phyloP scores from a whole-genome alignment of 495 filamentous ascomycete genomes.

The Staphylotrichum tortipilum region DNA sequence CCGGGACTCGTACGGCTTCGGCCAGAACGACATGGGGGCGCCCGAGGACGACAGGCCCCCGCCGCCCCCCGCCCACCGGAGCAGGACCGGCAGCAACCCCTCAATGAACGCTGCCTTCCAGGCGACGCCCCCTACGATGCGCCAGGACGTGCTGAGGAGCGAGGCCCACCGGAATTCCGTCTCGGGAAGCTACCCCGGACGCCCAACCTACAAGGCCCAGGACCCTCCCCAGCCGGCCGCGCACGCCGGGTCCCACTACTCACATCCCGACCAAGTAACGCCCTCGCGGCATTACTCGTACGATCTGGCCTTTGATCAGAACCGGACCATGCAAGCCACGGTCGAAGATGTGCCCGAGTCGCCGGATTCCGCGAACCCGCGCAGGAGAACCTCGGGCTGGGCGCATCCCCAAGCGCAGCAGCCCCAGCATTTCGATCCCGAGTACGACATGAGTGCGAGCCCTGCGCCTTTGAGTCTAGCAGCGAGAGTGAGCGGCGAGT shows the following conservation, averaged over 20 bases:
- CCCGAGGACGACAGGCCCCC: constrained; percentile 34
- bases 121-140: constrained; percentile 32
- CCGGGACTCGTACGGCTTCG: constrained; percentile 11
- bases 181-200: constrained; percentile 36
- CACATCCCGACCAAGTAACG: constrained; percentile 22
- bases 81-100: constrained; percentile 30
- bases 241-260: constrained; percentile 21
- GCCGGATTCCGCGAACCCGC: constrained; percentile 28
- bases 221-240: constrained; percentile 36
- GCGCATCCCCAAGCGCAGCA: constrained; percentile 22
- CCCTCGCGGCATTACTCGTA: constrained; percentile 43
- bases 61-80: constrained; percentile 38
- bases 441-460: constrained; percentile 30
- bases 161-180: constrained; percentile 39
- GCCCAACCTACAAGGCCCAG: constrained; percentile 37
- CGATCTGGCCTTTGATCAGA: constrained; percentile 36
- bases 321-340: constrained; percentile 55
- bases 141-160: constrained; percentile 39
- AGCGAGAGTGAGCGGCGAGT: neutral
- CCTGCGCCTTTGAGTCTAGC: constrained; percentile 39
- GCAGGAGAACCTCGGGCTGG: constrained; percentile 38
- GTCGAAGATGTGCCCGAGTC: constrained; percentile 59
- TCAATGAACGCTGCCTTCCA: constrained; percentile 27
- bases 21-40: constrained; percentile 9
- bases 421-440: constrained; percentile 20